Evolutionary conservation across 805 yeast species (phyloP).

Genomic region (Suhomyces emberorum): DNA sequence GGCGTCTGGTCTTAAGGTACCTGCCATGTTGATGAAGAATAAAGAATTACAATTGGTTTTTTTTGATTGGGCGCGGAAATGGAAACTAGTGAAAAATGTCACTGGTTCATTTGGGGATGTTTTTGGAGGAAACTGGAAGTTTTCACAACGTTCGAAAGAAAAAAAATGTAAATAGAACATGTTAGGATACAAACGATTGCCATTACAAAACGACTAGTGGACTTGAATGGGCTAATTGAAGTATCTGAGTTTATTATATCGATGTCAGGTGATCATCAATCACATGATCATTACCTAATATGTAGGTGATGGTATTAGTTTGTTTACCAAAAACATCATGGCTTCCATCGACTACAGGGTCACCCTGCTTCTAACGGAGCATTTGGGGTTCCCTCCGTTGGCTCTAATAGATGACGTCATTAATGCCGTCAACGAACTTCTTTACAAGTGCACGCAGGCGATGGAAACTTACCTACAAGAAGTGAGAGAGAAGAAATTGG

Average conservation of each 20-base stretch:
- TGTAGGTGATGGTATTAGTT: too few species aligned
- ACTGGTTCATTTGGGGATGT: too few species aligned
- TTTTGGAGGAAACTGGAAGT: too few species aligned
- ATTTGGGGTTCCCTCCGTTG: conserved; percentile 79
- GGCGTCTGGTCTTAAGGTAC: conserved; percentile 42
- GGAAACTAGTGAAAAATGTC: too few species aligned
- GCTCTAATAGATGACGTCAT: conserved; percentile 82
- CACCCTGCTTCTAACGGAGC: conserved; percentile 66
- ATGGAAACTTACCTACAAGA: conserved; percentile 60
- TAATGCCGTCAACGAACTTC: conserved; percentile 78
- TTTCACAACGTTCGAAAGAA: too few species aligned
- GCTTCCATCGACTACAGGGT: conserved; percentile 24
- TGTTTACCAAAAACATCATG: not conserved
- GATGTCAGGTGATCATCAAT: too few species aligned
- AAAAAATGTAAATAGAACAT: too few species aligned
- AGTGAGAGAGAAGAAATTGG: conserved; percentile 15
- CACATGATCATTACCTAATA: not conserved
- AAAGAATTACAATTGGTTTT: not conserved
- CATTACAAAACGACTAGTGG: too few species aligned
- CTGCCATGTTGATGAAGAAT: conserved; percentile 29
- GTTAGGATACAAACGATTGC: too few species aligned
- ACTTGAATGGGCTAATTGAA: too few species aligned
- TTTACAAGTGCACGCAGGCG: conserved; percentile 78
- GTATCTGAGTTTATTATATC: too few species aligned
- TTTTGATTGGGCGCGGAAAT: conserved; percentile 8